Conservation (phyloP, 2,329 filamentous ascomycete genomes). For the Epichloe hybrida region DNA sequence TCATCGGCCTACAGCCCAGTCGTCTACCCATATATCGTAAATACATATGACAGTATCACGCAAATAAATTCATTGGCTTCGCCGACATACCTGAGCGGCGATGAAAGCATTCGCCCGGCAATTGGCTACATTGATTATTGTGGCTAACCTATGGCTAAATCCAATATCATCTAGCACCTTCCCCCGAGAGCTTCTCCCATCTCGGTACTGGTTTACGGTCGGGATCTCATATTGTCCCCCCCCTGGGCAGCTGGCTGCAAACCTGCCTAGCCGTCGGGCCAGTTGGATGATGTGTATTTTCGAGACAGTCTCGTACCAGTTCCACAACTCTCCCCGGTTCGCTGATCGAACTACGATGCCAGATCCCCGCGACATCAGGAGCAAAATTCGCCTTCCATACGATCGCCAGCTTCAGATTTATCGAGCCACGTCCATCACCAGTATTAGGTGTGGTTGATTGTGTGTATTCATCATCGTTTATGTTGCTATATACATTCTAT, state of each 20-base stretch:
- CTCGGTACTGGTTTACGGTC: constrained; percentile 47
- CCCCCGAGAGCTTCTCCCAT: constrained; percentile 48
- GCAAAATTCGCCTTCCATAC: too few relatives aligned
- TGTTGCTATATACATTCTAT: neutral
- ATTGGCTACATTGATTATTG: constrained; percentile 38
- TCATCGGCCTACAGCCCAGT: too few relatives aligned
- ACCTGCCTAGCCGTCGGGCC: neutral
- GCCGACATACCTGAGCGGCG: too few relatives aligned
- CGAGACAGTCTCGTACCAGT: neutral
- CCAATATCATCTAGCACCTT: constrained; percentile 44
- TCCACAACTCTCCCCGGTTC: neutral
- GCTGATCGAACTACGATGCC: constrained; percentile 2
- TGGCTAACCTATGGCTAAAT: constrained; percentile 44
- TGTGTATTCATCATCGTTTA: neutral
- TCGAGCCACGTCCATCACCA: too few relatives aligned
- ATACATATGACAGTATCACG: too few relatives aligned
- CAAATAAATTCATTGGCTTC: too few relatives aligned
- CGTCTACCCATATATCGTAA: too few relatives aligned
- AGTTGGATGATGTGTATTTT: neutral
- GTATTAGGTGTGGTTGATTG: too few relatives aligned
- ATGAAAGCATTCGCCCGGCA: constrained; percentile 43
- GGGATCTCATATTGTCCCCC: constrained; percentile 48
- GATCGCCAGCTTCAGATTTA: too few relatives aligned
- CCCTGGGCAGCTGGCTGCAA: constrained; percentile 15
- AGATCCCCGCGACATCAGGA: too few relatives aligned